A percentile compares a stretch with the other conserved stretches of the same genome.
Conservation (phyloP, 1,284 basidiomycete species). For the Schizophyllum amplum region DNA sequence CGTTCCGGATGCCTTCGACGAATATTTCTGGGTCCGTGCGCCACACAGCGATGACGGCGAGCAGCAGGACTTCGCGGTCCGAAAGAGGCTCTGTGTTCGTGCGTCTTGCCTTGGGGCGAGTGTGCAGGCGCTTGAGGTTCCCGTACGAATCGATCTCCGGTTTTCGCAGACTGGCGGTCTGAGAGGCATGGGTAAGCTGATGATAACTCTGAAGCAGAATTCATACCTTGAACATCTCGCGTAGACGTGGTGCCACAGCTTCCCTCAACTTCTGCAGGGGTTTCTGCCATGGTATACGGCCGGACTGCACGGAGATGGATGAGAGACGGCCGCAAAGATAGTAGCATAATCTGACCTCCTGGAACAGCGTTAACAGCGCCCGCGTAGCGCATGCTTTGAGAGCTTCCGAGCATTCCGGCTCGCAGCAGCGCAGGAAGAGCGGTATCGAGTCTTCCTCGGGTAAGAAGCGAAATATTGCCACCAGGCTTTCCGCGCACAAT, state of each 20-base stretch:
- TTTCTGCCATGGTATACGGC: slow-evolving; percentile 51
- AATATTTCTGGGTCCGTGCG: slow-evolving; percentile 50
- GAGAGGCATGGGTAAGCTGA: slow-evolving; percentile 14
- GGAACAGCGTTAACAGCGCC: slow-evolving; percentile 47
- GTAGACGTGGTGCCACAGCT: slow-evolving; percentile 39
- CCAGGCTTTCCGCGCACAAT: slow-evolving; percentile 70
- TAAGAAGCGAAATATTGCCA: slow-evolving; percentile 64
- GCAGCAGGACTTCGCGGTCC: slow-evolving; percentile 58
- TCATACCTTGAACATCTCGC: slow-evolving; percentile 46
- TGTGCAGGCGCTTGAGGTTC: slow-evolving; percentile 41
- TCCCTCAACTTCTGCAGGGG: slow-evolving; percentile 38
- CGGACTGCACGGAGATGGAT: slow-evolving; percentile 28
- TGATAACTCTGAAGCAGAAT: slow-evolving; percentile 4
- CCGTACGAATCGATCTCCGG: slow-evolving; percentile 54
- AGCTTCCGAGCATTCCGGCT: slow-evolving; percentile 69
- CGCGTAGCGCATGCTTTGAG: slow-evolving; percentile 75
- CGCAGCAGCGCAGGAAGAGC: slow-evolving; percentile 57
- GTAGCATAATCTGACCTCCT: slow-evolving; percentile 29
- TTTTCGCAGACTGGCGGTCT: slow-evolving; percentile 40
- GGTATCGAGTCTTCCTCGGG: slow-evolving; percentile 51
- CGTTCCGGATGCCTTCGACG: slow-evolving; percentile 22
- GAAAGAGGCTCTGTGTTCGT: slow-evolving; percentile 46
- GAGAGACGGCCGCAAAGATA: not conserved
- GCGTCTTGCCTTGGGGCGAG: slow-evolving; percentile 53
- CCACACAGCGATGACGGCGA: slow-evolving; percentile 61